Base-by-base conservation (phyloP, 345 rosid species). In the Gossypium arboreum region DNA sequence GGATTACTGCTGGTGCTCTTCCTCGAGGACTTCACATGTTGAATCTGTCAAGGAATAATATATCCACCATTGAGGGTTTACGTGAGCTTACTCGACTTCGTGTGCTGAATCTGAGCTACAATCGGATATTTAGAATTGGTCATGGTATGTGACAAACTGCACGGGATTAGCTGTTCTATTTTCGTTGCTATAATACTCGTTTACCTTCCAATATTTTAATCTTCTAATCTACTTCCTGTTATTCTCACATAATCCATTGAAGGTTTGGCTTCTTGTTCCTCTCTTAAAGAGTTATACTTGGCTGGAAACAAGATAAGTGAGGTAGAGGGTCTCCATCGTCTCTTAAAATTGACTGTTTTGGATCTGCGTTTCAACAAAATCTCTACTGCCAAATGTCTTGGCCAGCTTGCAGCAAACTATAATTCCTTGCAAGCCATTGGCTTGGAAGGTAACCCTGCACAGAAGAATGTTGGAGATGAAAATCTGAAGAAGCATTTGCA, bases 381-480 rank as follows among this genome's bases (percentile, higher is more conserved):
- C 73, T 87, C 97, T 6, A 90, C 94, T 5, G 83, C 97, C 68
- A 95, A 93, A 82, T 84, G 88, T 73, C 88, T 95, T 4, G 98
- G 97, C 73, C 98, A 90, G 82, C 97, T 95, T 9, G 98, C 99
- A 16, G 97, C 99, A n/a, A 93, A 93, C 83, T 91, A 91, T 89
- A 91, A 78, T 73, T 93, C 99, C 62, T 82, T 95, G 80, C 99
- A 93, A 80, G 97, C 97, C 72, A 88, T 93, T 79, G 90, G 96
- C 90, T 79, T 95, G 88, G 98, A 95, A 81, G 99, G 98, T 71
- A 95, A 93, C 81, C 97, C 98, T 25, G 98, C 97, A 7, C 98
- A 93, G 86, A 91, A 91, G 79, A 95, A 93, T 73, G 94, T 93
- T 22, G 99, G 99, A 73, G 98, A 95, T 65, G 99, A 95, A 68